These are phyloP conservation scores for Apophysomyces ossiformis DNA, from an alignment of 371 early-diverging fungal genomes.

Conservation along the genomic window DNA sequence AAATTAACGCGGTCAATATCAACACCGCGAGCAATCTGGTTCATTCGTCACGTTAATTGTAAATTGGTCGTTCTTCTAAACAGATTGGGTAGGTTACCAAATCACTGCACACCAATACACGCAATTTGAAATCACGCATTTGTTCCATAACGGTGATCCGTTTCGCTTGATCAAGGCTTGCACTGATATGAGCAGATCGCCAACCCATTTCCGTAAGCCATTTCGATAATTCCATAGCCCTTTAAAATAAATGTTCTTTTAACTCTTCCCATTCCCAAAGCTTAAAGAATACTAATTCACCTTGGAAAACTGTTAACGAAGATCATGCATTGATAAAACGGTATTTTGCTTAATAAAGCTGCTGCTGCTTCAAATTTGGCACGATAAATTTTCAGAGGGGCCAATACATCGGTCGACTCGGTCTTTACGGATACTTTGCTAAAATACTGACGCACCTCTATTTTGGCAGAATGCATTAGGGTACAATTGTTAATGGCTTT, in stretches of 20 bases:
- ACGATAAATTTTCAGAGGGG: conserved; percentile 41
- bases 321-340: conserved; percentile 71
- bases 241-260: background rate
- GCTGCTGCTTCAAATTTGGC: conserved; percentile 58
- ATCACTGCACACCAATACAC: conserved; percentile 81
- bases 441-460: conserved; percentile 65
- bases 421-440: conserved; percentile 11
- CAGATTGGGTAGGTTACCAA: conserved; percentile 45
- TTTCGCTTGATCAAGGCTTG: conserved; percentile 58
- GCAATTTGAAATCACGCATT: conserved; percentile 68
- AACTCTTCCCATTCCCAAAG: background rate
- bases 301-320: conserved; percentile 62
- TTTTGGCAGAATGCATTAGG: background rate
- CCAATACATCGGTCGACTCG: conserved; percentile 18
- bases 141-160: conserved; percentile 67
- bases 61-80: background rate
- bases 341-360: conserved; percentile 51
- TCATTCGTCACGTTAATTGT: too few relatives aligned
- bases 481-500: too few relatives aligned
- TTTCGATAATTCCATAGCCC: conserved; percentile 56
- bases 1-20: conserved; percentile 97
- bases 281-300: conserved; percentile 12
- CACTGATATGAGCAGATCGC: conserved; percentile 59
- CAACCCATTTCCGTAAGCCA: conserved; percentile 65
- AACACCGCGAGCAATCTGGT: conserved; percentile 92